Conservation (phyloP, 768 basidiomycete species). For the Pluteus cervinus region DNA sequence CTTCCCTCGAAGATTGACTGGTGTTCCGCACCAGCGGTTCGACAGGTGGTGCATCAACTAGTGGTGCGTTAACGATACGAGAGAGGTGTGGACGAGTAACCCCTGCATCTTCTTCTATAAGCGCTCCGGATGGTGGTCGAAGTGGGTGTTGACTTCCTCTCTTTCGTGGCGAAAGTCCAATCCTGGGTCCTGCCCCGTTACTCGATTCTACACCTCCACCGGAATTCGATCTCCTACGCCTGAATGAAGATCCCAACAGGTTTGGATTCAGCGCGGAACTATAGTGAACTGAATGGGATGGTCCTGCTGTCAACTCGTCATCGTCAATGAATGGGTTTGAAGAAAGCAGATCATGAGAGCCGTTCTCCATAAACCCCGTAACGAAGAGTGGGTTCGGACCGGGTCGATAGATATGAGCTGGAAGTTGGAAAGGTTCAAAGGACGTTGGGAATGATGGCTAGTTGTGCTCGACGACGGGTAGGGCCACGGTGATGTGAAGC, state of each 20-base stretch:
- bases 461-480: too few species aligned
- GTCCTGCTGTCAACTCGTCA: conserved; percentile 7
- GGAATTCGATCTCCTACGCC: conserved; percentile 17
- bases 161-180: conserved; percentile 14
- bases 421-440: too few species aligned
- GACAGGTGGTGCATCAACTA: conserved; percentile 22
- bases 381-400: too few species aligned
- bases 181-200: conserved; percentile 19
- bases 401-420: too few species aligned
- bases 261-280: conserved; percentile 26
- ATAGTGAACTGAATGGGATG: conserved; percentile 16
- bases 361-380: neutral
- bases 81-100: conserved; percentile 35
- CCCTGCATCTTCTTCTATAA: conserved; percentile 16
- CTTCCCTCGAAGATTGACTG: conserved; percentile 19
- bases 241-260: conserved; percentile 14
- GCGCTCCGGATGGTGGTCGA: conserved; percentile 7
- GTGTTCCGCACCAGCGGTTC: conserved; percentile 1
- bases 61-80: conserved; percentile 26
- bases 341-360: conserved; percentile 16
- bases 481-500: too few species aligned
- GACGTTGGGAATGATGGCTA: too few species aligned
- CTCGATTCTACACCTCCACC: conserved; percentile 5
- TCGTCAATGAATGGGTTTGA: conserved; percentile 21
- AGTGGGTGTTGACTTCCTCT: conserved; percentile 12